Conservation (phyloP, 2,329 filamentous ascomycete species). For the Cladophialophora carrionii region DNA sequence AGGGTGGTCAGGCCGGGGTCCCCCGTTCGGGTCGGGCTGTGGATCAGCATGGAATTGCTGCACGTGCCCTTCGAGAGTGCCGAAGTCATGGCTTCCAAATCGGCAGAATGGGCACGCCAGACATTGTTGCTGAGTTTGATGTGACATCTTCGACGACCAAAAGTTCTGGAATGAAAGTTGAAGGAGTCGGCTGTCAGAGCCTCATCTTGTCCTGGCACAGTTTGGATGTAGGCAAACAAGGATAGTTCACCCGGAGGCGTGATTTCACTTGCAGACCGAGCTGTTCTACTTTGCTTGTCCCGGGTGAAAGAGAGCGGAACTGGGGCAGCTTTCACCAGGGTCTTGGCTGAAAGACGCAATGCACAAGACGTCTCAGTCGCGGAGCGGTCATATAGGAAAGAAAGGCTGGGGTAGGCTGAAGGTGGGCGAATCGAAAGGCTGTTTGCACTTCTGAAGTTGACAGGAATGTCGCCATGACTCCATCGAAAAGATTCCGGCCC, state of each 20-base stretch:
- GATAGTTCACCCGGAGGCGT: not conserved
- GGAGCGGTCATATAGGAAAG: not conserved
- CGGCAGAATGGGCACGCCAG: constrained; percentile 30
- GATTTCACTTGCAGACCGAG: constrained; percentile 1
- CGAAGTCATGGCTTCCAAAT: constrained; percentile 26
- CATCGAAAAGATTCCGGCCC: not conserved
- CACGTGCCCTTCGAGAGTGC: constrained; percentile 27
- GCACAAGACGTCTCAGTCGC: not conserved
- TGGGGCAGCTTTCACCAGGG: not conserved
- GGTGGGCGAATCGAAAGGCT: not conserved
- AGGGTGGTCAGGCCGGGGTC: constrained; percentile 5
- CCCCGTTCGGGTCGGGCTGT: constrained; percentile 2
- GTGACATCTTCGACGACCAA: constrained; percentile 20
- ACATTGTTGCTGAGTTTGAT: constrained; percentile 17
- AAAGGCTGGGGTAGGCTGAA: constrained; percentile 3
- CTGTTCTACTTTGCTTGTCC: not conserved
- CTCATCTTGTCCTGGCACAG: constrained; percentile 5
- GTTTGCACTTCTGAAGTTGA: not conserved
- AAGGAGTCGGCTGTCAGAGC: constrained; percentile 1
- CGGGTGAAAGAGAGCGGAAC: not conserved
- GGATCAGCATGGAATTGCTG: constrained; percentile 22
- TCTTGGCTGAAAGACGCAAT: not conserved
- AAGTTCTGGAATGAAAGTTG: not conserved
- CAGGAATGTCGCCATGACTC: constrained; percentile 15
- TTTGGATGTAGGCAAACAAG: not conserved